phyloP scores from a whole-genome alignment of 306 rosid genomes.

The Trifolium fragiferum region DNA sequence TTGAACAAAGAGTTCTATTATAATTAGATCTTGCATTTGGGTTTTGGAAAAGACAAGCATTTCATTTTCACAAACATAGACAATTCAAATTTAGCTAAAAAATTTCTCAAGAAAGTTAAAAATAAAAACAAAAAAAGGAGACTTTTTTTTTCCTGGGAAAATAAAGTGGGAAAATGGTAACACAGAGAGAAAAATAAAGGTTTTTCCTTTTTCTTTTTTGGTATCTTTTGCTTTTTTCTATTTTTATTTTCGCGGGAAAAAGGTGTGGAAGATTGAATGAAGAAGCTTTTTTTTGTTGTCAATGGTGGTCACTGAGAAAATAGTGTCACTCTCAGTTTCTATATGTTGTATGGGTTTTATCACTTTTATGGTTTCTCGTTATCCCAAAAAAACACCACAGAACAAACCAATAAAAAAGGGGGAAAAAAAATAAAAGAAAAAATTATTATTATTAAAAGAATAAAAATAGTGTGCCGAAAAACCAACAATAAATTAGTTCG shows the following conservation, averaged over 20 bases:
- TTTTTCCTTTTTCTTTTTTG: not conserved
- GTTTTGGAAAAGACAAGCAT: slow-evolving; percentile 55
- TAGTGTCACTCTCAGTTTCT: slow-evolving; percentile 27
- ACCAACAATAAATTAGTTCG: no score
- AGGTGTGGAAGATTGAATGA: slow-evolving; percentile 18
- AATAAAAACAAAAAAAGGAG: not conserved
- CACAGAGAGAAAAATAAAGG: not conserved
- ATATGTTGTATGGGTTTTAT: not conserved
- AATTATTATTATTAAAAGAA: no score
- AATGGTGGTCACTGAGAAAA: slow-evolving; percentile 37
- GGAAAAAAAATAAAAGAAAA: no score
- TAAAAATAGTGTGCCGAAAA: no score
- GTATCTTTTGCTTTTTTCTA: not conserved
- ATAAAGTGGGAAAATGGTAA: slow-evolving; percentile 18
- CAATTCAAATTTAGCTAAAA: slow-evolving; percentile 22
- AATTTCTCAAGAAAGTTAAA: slow-evolving; percentile 1
- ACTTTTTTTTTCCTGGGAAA: not conserved
- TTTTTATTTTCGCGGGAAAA: slow-evolving; percentile 31
- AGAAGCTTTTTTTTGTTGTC: slow-evolving; percentile 24
- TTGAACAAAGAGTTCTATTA: slow-evolving; percentile 45
- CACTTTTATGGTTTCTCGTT: not conserved
- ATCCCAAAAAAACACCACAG: not conserved
- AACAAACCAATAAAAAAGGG: not conserved
- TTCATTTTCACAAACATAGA: not conserved
- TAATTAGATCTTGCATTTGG: slow-evolving; percentile 57